Conservation (phyloP, 306 rosid genomes). For the Quercus dentata region DNA sequence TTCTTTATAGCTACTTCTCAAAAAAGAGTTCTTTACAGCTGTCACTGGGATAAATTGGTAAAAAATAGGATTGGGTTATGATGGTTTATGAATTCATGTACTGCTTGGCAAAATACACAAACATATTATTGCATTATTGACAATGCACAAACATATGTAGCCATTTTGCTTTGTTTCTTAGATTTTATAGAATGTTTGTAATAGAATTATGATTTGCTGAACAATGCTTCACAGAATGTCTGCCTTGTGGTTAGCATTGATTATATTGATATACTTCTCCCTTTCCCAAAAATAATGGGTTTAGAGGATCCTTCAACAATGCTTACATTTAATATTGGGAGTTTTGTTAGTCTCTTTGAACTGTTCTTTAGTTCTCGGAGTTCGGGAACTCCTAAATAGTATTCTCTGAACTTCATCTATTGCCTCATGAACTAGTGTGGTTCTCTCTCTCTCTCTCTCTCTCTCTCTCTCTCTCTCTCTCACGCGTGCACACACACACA, state of each 20-base stretch:
- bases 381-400: constrained; percentile 26
- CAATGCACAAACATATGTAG: too few species aligned
- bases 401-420: not conserved
- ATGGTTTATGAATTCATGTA: not conserved
- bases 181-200: not conserved
- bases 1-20: not conserved
- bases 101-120: not conserved
- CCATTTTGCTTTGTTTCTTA: not conserved
- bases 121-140: not conserved
- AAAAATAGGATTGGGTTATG: not conserved
- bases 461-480: not conserved
- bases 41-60: not conserved
- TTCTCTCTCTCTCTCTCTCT: not conserved
- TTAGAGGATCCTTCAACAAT: constrained; percentile 13
- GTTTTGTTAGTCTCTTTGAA: not conserved
- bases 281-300: constrained; percentile 3
- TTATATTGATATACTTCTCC: not conserved
- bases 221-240: not conserved
- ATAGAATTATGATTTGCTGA: not conserved
- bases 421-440: not conserved
- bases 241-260: constrained; percentile 15
- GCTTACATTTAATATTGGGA: not conserved
- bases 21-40: not conserved
- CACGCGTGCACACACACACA: fast-evolving
- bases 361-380: constrained; percentile 13